These are phyloP conservation scores for Cadophora sp. DNA, from an alignment of 2,329 filamentous ascomycete species.

Conservation along the genomic window DNA sequence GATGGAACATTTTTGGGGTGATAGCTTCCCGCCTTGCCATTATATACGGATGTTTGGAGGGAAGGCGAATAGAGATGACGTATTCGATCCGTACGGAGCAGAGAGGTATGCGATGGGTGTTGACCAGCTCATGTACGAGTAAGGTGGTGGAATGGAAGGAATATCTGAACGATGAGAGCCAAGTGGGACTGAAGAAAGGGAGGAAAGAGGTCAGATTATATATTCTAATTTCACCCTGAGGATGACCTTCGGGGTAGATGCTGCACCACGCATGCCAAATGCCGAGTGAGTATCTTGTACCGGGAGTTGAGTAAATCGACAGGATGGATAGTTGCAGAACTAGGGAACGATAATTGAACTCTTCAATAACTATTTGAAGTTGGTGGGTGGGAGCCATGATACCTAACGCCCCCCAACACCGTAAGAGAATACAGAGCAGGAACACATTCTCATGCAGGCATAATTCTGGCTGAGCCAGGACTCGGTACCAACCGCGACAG, in stretches of 20 bases:
- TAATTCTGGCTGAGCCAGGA: not conserved
- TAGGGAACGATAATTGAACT: not conserved
- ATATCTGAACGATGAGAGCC: not conserved
- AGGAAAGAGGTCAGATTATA: too few species aligned
- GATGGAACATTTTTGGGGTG: slow-evolving; percentile 6
- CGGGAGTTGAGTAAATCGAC: too few species aligned
- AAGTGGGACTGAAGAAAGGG: too few species aligned
- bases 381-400: not conserved
- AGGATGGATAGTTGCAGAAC: not conserved
- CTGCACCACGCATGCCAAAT: too few species aligned
- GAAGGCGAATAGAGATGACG: not conserved
- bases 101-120: slow-evolving; percentile 2
- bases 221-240: too few species aligned
- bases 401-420: not conserved
- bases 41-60: not conserved
- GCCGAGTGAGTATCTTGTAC: too few species aligned
- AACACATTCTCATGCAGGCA: not conserved
- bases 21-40: not conserved
- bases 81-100: not conserved
- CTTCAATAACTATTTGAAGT: not conserved
- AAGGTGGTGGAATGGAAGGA: not conserved
- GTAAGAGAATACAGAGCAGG: not conserved
- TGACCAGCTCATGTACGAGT: not conserved
- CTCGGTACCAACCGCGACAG: not conserved
- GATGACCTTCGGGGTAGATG: too few species aligned